Evolutionary conservation across 1,284 basidiomycete species (phyloP), one percentile per base, ranked within the genome.

Genomic region (Ceratorhiza oryzae-sativae): DNA sequence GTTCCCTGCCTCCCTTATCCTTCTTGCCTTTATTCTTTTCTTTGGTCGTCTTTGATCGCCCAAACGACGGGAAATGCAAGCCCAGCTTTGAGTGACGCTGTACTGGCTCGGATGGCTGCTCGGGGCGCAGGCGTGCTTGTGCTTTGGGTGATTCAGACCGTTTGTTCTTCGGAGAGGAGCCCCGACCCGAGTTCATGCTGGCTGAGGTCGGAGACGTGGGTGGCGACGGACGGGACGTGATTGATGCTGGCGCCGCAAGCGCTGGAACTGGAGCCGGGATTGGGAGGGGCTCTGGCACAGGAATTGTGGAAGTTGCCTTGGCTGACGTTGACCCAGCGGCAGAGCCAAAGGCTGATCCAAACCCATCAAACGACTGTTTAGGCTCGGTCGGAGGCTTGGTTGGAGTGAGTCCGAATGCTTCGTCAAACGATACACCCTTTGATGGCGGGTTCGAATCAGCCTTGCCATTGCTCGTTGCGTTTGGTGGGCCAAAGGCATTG

Each of bases 61-160:
- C 88, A 77, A 93, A 93, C 15, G 0, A 63, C 20, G 91, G 91
- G 74, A 93, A 79, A 63, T 90, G 91, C 73, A 93, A 48, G 46
- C 39, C 49, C 41, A 72, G 45, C 30, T 70, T 65, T 30, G 20
- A 41, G 59, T 59, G 56, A 71, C 91, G 76, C 89, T 92, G 71
- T 91, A 81, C 78, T 90, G 91, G 34, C 51, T 63, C 73, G 30
- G 45, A 63, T 25, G 49, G 25, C 8, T n/a, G 60, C 15, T 34
- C 48, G 25, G 41, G 70, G 36, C 42, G 56, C 36, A 39, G 30
- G 41, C 48, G 71, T n/a, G 55, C 59, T 46, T 55, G 49, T 1
- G 63, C 76, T 86, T 86, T 75, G 86, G 84, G 55, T 84, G 79
- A 15, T 84, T 80, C 58, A 84, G 83, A 42, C 84, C 82, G 72